Conservation (phyloP, 305 asterid species). For the Rubia peregrina region DNA sequence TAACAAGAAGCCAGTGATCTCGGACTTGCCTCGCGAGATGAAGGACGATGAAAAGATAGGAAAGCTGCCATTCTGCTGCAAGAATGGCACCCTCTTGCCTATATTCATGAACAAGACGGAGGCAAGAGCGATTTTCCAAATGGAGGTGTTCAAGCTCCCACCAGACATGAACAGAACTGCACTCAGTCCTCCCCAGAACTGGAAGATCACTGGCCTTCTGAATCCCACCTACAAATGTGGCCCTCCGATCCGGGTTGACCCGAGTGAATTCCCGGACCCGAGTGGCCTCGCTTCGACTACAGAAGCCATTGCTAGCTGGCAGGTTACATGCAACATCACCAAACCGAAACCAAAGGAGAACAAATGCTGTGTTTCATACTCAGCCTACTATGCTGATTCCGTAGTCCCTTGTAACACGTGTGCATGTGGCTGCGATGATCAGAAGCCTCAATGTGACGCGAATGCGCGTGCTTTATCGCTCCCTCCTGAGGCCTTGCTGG, state of each 20-base stretch:
- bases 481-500: constrained; percentile 66
- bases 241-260: constrained; percentile 60
- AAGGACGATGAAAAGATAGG: constrained; percentile 64
- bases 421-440: constrained; percentile 70
- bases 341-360: constrained; percentile 44
- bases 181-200: constrained; percentile 65
- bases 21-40: constrained; percentile 58
- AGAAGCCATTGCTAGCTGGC: constrained; percentile 73
- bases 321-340: constrained; percentile 62
- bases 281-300: constrained; percentile 36
- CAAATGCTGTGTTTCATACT: constrained; percentile 76
- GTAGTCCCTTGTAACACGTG: constrained; percentile 76
- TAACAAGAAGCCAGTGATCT: constrained; percentile 56
- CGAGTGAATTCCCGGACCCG: constrained; percentile 68
- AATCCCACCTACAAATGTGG: constrained; percentile 68
- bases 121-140: constrained; percentile 56
- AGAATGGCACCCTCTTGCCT: constrained; percentile 56
- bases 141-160: constrained; percentile 75
- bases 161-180: constrained; percentile 77
- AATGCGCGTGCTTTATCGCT: constrained; percentile 37
- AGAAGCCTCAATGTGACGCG: constrained; percentile 30
- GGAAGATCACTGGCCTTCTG: constrained; percentile 58
- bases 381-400: constrained; percentile 64
- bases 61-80: constrained; percentile 67
- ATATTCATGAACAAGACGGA: constrained; percentile 58